Percentiles rank a stretch among this genome's conserved stretches.
Conservation (phyloP, 441 rosid species). For the Erodium texanum region DNA sequence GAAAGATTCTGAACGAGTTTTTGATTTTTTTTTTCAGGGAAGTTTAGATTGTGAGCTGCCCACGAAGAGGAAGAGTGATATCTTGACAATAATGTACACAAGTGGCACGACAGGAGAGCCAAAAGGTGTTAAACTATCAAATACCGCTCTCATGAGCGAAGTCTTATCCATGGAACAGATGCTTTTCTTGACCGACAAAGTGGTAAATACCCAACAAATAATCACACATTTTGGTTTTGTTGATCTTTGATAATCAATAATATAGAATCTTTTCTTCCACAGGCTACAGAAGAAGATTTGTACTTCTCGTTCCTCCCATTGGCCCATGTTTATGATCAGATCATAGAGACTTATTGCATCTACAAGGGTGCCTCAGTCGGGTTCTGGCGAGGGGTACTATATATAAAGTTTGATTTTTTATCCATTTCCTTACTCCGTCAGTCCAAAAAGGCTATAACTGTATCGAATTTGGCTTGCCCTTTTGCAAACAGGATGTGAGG, state of each 20-base stretch:
- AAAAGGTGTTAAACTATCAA: slow-evolving; percentile 76
- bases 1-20: no score
- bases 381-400: slow-evolving; percentile 89
- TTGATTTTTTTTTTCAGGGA: slow-evolving; percentile 34
- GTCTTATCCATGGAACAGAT: slow-evolving; percentile 63
- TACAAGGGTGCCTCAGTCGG: slow-evolving; percentile 71
- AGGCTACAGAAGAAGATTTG: slow-evolving; percentile 64
- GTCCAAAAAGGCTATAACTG: neutral
- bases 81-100: slow-evolving; percentile 84
- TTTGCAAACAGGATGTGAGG: slow-evolving; percentile 84
- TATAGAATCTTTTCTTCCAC: slow-evolving; percentile 19
- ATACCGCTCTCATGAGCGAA: slow-evolving; percentile 54
- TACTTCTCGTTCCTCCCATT: slow-evolving; percentile 86
- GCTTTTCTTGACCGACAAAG: slow-evolving; percentile 45
- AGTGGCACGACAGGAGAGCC: slow-evolving; percentile 98
- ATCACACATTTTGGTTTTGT: no score
- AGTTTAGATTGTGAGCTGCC: slow-evolving; percentile 51
- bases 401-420: no score
- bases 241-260: neutral
- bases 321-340: slow-evolving; percentile 86
- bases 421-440: neutral
- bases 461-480: neutral
- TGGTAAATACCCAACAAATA: slow-evolving; percentile 29
- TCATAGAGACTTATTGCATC: slow-evolving; percentile 67
- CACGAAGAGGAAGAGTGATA: slow-evolving; percentile 47